Conservation (phyloP, 1,284 basidiomycete genomes). For the Apiotrichum mycotoxinovorans region DNA sequence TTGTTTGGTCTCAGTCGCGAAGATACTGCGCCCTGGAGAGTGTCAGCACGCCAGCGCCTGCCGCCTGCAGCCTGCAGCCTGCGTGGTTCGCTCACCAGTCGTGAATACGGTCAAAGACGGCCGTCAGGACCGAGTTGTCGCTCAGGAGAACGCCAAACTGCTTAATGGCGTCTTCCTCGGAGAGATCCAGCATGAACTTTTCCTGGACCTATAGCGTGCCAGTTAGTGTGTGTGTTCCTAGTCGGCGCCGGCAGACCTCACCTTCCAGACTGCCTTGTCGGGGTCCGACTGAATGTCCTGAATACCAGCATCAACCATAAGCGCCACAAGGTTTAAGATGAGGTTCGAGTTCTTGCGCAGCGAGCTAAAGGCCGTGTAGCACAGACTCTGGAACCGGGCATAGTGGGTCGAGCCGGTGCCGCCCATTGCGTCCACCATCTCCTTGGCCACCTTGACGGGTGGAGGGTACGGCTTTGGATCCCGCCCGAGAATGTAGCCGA, state of each 20-base stretch:
- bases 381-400: slow-evolving; percentile 89
- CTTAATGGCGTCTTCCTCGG: slow-evolving; percentile 94
- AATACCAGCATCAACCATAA: slow-evolving; percentile 98
- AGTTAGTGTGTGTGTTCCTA: background rate
- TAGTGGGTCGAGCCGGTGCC: slow-evolving; percentile 90
- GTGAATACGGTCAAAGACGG: slow-evolving; percentile 87
- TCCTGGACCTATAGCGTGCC: slow-evolving; percentile 85
- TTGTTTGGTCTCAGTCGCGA: slow-evolving; percentile 30
- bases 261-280: slow-evolving; percentile 60
- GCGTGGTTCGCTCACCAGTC: slow-evolving; percentile 32
- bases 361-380: slow-evolving; percentile 93
- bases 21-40: slow-evolving; percentile 45
- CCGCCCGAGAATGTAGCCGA: slow-evolving; percentile 95
- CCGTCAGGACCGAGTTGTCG: slow-evolving; percentile 91
- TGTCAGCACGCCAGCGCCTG: background rate
- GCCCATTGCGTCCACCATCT: slow-evolving; percentile 99
- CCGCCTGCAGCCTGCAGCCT: background rate
- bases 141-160: slow-evolving; percentile 91
- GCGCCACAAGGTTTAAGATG: slow-evolving; percentile 89
- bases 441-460: slow-evolving; percentile 96
- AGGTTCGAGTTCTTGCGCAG: slow-evolving; percentile 97
- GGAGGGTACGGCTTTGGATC: slow-evolving; percentile 98
- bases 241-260: slow-evolving; percentile 50
- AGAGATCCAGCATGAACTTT: slow-evolving; percentile 90
- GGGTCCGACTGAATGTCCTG: slow-evolving; percentile 86